phyloP scores from a whole-genome alignment of 306 rosid genomes.

The Citrullus colocynthis region DNA sequence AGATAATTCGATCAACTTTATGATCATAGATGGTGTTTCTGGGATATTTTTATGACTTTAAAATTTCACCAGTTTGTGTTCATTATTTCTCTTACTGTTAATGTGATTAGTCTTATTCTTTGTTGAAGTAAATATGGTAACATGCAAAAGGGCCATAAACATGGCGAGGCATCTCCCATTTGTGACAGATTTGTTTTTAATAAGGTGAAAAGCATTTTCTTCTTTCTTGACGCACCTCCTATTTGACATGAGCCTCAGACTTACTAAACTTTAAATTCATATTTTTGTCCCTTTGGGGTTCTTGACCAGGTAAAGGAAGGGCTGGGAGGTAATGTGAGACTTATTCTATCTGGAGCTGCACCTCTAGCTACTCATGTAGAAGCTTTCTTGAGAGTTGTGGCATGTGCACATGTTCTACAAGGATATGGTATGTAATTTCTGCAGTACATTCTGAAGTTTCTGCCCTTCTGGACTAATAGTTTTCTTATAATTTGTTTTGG shows the following conservation, averaged over 20 bases:
- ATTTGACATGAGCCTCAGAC: neutral
- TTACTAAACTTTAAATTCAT: neutral
- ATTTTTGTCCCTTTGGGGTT: neutral
- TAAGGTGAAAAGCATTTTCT: constrained; percentile 40
- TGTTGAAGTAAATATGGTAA: constrained; percentile 49
- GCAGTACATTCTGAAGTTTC: neutral
- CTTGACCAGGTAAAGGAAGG: constrained; percentile 70
- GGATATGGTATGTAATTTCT: constrained; percentile 67
- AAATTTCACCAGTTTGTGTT: neutral
- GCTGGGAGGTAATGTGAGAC: constrained; percentile 80
- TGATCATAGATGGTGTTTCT: neutral
- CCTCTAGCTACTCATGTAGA: constrained; percentile 81
- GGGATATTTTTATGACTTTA: neutral
- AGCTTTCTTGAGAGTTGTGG: constrained; percentile 68
- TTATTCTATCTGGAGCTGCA: constrained; percentile 96
- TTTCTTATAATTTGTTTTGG: neutral
- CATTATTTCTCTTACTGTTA: neutral
- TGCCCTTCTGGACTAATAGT: neutral
- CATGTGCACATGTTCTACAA: constrained; percentile 89
- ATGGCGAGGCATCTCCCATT: constrained; percentile 56
- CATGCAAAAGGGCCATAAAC: constrained; percentile 62
- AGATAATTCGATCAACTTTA: neutral
- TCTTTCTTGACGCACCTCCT: neutral
- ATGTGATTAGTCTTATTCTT: neutral
- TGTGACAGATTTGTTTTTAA: constrained; percentile 70